phyloP scores from a whole-genome alignment of 306 rosid species.

The Lathyrus oleraceus region DNA sequence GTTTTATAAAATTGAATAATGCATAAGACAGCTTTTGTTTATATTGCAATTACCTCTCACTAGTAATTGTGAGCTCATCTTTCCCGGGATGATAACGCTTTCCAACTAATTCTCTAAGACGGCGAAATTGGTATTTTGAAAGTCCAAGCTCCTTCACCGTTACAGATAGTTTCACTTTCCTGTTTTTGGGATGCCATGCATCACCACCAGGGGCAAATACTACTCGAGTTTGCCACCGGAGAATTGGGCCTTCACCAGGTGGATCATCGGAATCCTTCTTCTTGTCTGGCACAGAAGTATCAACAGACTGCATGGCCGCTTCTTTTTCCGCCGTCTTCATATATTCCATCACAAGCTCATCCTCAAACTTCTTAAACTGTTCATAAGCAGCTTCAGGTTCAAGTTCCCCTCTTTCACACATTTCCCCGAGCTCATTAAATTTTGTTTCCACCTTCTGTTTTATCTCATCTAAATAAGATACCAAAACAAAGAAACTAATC shows the following conservation, averaged over 20 bases:
- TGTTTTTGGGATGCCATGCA: slow-evolving; percentile 97
- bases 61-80: slow-evolving; percentile 87
- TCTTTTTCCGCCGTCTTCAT: slow-evolving; percentile 62
- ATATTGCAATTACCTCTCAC: slow-evolving; percentile 66
- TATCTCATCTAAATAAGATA: slow-evolving; percentile 59
- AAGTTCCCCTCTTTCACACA: slow-evolving; percentile 94
- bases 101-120: slow-evolving; percentile 86
- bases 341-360: slow-evolving; percentile 62
- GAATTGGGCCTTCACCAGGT: slow-evolving; percentile 95
- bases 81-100: slow-evolving; percentile 93
- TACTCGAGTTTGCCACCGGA: slow-evolving; percentile 80
- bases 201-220: slow-evolving; percentile 96
- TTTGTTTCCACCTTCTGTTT: slow-evolving; percentile 72
- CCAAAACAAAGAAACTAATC: slow-evolving; percentile 29
- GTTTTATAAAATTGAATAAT: slow-evolving; percentile 8
- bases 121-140: slow-evolving; percentile 77
- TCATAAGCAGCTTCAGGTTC: slow-evolving; percentile 85
- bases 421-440: slow-evolving; percentile 83
- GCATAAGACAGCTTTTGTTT: slow-evolving; percentile 2
- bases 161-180: slow-evolving; percentile 87
- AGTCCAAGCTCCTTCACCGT: slow-evolving; percentile 94
- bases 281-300: slow-evolving; percentile 50
- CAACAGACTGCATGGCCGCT: slow-evolving; percentile 50
- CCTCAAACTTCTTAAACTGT: slow-evolving; percentile 80
- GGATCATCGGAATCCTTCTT: slow-evolving; percentile 73